Evolutionary conservation across 352 stramenopile species (phyloP).

Genomic region (Peronospora farinosa): DNA sequence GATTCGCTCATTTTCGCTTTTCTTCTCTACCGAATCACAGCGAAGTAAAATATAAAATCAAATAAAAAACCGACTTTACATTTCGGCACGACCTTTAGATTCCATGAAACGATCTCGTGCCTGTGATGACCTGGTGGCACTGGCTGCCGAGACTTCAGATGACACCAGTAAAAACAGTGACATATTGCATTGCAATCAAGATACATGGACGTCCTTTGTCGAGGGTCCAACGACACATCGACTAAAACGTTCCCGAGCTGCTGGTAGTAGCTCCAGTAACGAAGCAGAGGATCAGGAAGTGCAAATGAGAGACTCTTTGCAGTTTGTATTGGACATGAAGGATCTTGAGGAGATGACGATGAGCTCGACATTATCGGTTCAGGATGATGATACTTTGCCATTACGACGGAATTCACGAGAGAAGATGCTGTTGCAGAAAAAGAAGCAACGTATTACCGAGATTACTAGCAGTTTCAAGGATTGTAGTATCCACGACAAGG

Average conservation of each 20-base stretch:
- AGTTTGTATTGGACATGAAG: constrained; percentile 23
- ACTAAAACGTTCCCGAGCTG: constrained; percentile 26
- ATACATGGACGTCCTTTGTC: constrained; percentile 12
- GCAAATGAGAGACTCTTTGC: constrained; percentile 16
- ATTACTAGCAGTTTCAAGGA: constrained; percentile 20
- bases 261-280: constrained; percentile 7
- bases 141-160: constrained; percentile 28
- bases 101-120: constrained; percentile 64
- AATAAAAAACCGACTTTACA: too few relatives aligned
- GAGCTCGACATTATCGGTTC: constrained; percentile 15
- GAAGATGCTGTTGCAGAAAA: constrained; percentile 28
- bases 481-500: constrained; percentile 11
- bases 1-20: constrained; percentile 28
- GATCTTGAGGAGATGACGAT: constrained; percentile 12
- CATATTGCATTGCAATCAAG: constrained; percentile 1
- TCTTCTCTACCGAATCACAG: constrained; percentile 15
- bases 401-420: constrained; percentile 40
- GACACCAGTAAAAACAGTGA: constrained; percentile 5
- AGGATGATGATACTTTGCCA: constrained; percentile 23
- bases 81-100: constrained; percentile 1
- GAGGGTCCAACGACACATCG: constrained; percentile 11
- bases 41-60: too few relatives aligned
- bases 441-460: constrained; percentile 25
- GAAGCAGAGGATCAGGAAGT: constrained; percentile 13
- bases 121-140: constrained; percentile 57